A percentile compares a stretch with the other conserved stretches of the same genome.
phyloP scores from a whole-genome alignment of 2,329 filamentous ascomycete species.

The Hirsutella minnesotensis region DNA sequence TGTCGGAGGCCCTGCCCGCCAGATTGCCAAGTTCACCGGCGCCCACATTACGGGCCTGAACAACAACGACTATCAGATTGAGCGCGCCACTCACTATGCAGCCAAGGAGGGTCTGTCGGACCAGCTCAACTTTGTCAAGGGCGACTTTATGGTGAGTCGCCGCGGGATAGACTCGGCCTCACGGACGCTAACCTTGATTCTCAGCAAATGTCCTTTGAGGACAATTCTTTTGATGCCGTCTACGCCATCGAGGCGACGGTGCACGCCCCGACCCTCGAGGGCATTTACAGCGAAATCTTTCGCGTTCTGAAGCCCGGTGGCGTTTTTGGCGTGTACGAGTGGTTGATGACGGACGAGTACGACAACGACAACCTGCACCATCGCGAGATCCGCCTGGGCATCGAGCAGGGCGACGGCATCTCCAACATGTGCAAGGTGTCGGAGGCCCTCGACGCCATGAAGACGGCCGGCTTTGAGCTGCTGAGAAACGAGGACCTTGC shows the following conservation, averaged over 20 bases:
- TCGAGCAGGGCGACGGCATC: conserved; percentile 93
- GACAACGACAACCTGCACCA: conserved; percentile 81
- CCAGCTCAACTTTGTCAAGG: conserved; percentile 82
- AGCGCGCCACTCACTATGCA: conserved; percentile 81
- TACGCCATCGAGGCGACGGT: conserved; percentile 97
- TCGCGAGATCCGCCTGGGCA: conserved; percentile 82
- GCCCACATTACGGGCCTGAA: conserved; percentile 85
- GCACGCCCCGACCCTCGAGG: conserved; percentile 81
- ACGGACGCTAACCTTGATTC: too few species aligned
- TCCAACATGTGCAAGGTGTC: conserved; percentile 90
- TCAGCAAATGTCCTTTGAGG: conserved; percentile 81
- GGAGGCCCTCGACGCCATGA: conserved; percentile 72
- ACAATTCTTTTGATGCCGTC: conserved; percentile 85
- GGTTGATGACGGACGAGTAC: conserved; percentile 96
- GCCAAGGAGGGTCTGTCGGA: conserved; percentile 66
- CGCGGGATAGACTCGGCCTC: too few species aligned
- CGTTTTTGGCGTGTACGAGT: conserved; percentile 94
- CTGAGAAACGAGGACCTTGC: conserved; percentile 80
- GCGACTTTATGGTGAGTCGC: conserved; percentile 86
- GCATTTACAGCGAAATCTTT: conserved; percentile 90
- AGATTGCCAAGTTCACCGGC: conserved; percentile 93
- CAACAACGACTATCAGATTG: conserved; percentile 99
- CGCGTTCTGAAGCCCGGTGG: conserved; percentile 93
- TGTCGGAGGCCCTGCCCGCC: conserved; percentile 86
- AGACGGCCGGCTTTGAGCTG: conserved; percentile 76